These are phyloP conservation scores for Fusarium aywerte DNA, from an alignment of 2,329 filamentous ascomycete genomes.

Conservation along the genomic window DNA sequence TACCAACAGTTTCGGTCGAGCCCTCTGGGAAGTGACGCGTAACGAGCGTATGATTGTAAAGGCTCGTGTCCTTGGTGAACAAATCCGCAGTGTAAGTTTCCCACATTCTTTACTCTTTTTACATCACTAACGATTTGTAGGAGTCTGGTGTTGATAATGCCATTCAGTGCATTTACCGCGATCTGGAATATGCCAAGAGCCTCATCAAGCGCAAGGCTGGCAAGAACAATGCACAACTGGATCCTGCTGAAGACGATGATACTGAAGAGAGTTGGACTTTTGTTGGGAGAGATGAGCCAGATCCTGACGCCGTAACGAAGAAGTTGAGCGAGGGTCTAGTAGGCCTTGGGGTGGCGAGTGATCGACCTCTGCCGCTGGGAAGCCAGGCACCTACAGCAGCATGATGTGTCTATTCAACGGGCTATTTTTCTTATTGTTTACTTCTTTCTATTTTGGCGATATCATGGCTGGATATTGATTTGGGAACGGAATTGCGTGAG, in stretches of 20 bases:
- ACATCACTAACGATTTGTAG: conserved; percentile 58
- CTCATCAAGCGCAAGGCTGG: conserved; percentile 75
- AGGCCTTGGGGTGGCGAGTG: conserved; percentile 29
- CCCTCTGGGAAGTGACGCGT: conserved; percentile 90
- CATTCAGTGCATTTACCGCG: conserved; percentile 92
- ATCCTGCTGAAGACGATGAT: conserved; percentile 62
- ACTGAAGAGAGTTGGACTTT: conserved; percentile 92
- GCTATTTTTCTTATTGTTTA: not conserved
- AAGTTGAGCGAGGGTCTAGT: conserved; percentile 53
- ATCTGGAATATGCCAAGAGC: conserved; percentile 90
- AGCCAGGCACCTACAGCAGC: conserved; percentile 36
- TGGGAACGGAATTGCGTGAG: not conserved
- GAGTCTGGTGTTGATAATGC: conserved; percentile 91
- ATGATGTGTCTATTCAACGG: conserved; percentile 1
- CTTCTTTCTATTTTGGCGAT: not conserved
- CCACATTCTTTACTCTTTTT: fast-evolving
- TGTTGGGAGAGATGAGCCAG: conserved; percentile 69
- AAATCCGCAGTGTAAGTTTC: conserved; percentile 80
- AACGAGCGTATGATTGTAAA: conserved; percentile 92
- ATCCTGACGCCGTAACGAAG: conserved; percentile 57
- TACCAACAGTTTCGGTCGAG: conserved; percentile 83
- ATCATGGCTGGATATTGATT: not conserved
- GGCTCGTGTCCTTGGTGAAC: conserved; percentile 82
- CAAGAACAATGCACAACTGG: conserved; percentile 61
- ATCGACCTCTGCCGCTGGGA: conserved; percentile 41